Conservation (phyloP, 2,329 filamentous ascomycete genomes). For the Cadophora luteo-olivacea region DNA sequence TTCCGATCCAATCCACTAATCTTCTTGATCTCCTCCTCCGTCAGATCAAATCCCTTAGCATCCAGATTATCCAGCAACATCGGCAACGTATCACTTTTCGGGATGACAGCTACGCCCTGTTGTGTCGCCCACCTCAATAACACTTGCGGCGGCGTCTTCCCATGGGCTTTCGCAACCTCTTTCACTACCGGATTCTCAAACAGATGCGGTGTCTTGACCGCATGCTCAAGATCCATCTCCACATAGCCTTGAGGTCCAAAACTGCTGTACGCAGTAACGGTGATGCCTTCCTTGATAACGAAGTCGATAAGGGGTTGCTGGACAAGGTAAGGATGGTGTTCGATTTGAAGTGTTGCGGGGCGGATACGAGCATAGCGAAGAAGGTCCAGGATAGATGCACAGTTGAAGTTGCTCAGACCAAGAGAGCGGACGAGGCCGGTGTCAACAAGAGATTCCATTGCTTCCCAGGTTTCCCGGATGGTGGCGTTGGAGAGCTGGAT, state of each 20-base stretch:
- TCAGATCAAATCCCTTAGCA: slow-evolving; percentile 68
- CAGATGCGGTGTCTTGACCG: slow-evolving; percentile 68
- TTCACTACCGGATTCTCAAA: slow-evolving; percentile 72
- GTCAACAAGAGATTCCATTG: slow-evolving; percentile 77
- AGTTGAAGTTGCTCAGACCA: slow-evolving; percentile 83
- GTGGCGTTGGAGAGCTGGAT: slow-evolving; percentile 69
- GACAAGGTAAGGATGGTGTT: slow-evolving; percentile 86
- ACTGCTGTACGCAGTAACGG: slow-evolving; percentile 80
- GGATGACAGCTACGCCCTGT: slow-evolving; percentile 78
- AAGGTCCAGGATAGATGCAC: slow-evolving; percentile 76
- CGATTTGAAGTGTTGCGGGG: slow-evolving; percentile 80
- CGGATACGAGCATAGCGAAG: slow-evolving; percentile 75
- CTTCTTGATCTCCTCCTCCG: slow-evolving; percentile 66
- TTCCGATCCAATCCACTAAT: slow-evolving; percentile 69
- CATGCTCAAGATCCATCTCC: slow-evolving; percentile 74
- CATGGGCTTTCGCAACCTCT: slow-evolving; percentile 68
- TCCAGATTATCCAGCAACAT: slow-evolving; percentile 69
- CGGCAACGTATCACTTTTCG: slow-evolving; percentile 68
- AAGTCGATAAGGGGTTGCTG: slow-evolving; percentile 73
- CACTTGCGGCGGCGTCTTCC: slow-evolving; percentile 77
- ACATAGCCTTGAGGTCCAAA: slow-evolving; percentile 80
- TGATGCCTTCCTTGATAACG: slow-evolving; percentile 70
- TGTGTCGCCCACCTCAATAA: slow-evolving; percentile 87
- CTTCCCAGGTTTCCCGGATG: slow-evolving; percentile 80
- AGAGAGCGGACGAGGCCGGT: slow-evolving; percentile 72